Percentiles rank a stretch among this genome's conserved stretches.
These are phyloP conservation scores for bread wheat (Triticum aestivum) DNA, from an alignment of 176 grass and related monocot genomes.

Conservation along the genomic window DNA sequence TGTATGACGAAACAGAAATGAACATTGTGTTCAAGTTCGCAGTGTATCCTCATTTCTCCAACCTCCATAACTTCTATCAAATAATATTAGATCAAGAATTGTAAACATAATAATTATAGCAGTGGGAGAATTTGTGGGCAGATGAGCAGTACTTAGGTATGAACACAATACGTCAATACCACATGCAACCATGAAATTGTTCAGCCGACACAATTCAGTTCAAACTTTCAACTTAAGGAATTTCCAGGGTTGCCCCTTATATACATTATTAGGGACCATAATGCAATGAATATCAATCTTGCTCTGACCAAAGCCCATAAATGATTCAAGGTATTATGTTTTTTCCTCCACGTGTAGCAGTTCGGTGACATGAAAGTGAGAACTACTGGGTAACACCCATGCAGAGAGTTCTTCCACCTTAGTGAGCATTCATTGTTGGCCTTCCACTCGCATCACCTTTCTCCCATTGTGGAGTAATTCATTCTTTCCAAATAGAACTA, in stretches of 20 bases:
- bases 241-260: not conserved
- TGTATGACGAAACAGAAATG: not conserved
- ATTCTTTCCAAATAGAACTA: not conserved
- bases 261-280: not conserved
- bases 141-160: not conserved
- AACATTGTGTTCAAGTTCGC: not conserved
- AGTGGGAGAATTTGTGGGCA: not conserved
- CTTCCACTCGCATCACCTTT: not conserved
- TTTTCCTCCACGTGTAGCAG: not conserved
- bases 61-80: not conserved
- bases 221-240: not conserved
- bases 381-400: not conserved
- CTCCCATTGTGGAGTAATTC: not conserved
- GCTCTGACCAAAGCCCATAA: not conserved
- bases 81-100: not conserved
- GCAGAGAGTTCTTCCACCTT: not conserved
- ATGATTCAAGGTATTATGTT: not conserved
- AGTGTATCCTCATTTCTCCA: not conserved
- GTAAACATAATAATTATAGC: not conserved
- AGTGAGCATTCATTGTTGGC: not conserved
- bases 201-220: not conserved
- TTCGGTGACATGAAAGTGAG: not conserved
- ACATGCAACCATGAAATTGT: slow-evolving; percentile 21
- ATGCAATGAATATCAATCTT: not conserved
- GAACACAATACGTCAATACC: not conserved